phyloP scores from a whole-genome alignment of 2,329 filamentous ascomycete species.

The Salinomyces thailandicus region DNA sequence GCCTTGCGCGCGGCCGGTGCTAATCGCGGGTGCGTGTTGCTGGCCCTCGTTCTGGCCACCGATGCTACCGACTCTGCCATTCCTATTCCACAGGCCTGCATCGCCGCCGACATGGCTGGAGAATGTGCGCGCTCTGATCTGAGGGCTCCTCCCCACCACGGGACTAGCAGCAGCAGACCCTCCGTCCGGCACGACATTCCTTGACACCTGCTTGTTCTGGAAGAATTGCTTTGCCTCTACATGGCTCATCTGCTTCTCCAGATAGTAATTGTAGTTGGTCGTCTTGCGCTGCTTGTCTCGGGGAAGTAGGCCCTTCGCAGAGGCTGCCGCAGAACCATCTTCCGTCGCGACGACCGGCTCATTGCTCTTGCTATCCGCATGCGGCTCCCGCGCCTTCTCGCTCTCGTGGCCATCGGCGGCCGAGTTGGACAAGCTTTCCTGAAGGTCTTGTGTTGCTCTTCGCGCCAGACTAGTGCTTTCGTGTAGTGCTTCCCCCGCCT shows the following conservation, averaged over 20 bases:
- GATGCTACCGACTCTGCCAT: slow-evolving; percentile 33
- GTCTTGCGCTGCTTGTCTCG: slow-evolving; percentile 55
- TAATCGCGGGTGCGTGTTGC: slow-evolving; percentile 24
- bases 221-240: slow-evolving; percentile 94
- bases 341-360: not conserved
- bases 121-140: slow-evolving; percentile 35
- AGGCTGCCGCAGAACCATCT: slow-evolving; percentile 6
- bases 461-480: slow-evolving; percentile 18
- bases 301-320: slow-evolving; percentile 30
- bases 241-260: slow-evolving; percentile 89
- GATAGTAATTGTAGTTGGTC: slow-evolving; percentile 84
- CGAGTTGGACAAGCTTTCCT: not conserved
- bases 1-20: slow-evolving; percentile 19
- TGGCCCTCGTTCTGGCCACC: slow-evolving; percentile 13
- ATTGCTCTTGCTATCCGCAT: not conserved
- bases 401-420: slow-evolving; percentile 5
- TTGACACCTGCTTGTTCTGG: slow-evolving; percentile 55
- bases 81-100: slow-evolving; percentile 25
- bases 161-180: slow-evolving; percentile 18
- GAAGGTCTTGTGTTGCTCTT: slow-evolving; percentile 18
- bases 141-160: slow-evolving; percentile 24
- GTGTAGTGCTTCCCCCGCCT: slow-evolving; percentile 10
- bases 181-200: slow-evolving; percentile 46
- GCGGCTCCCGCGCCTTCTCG: slow-evolving; percentile 13
- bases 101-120: slow-evolving; percentile 31